Evolutionary conservation across 345 rosid species (phyloP).

Genomic region (Conringia planisiliqua): DNA sequence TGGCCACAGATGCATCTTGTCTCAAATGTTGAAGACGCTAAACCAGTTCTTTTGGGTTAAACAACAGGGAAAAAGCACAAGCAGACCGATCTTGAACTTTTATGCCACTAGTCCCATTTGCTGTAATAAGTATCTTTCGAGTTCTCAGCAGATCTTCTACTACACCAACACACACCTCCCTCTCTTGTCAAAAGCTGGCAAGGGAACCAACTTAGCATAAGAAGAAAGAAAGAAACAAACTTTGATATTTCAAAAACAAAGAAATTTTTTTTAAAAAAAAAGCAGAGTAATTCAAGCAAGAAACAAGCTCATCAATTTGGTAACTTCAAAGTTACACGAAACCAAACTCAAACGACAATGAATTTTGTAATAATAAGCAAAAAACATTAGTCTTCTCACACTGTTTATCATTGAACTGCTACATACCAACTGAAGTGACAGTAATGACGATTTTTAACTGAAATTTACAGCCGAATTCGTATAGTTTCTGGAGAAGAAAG

Average conservation of each 20-base stretch:
- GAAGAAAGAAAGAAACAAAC: not conserved
- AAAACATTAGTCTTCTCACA: not conserved
- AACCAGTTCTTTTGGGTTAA: not conserved
- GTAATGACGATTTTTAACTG: not conserved
- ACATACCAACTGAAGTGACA: not conserved
- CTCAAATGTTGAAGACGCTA: not conserved
- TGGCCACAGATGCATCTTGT: slow-evolving; percentile 38
- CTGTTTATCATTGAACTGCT: not conserved
- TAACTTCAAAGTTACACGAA: not conserved
- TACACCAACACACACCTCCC: not conserved
- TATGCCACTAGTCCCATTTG: not conserved
- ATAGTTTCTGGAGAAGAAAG: too few species aligned
- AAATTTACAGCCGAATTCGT: too few species aligned
- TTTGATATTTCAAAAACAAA: not conserved
- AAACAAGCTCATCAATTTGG: not conserved
- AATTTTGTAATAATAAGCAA: not conserved
- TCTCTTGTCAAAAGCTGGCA: not conserved
- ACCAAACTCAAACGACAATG: not conserved
- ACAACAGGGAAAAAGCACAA: not conserved
- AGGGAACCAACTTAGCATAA: not conserved
- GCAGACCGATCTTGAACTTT: not conserved
- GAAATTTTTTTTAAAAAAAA: not conserved
- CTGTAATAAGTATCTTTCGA: not conserved
- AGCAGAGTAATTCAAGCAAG: not conserved
- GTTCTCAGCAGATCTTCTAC: not conserved